Evolutionary conservation across 2,329 filamentous ascomycete species (phyloP), one percentile per base, ranked within the genome.

Genomic region (Sclerotinia spermophila): DNA sequence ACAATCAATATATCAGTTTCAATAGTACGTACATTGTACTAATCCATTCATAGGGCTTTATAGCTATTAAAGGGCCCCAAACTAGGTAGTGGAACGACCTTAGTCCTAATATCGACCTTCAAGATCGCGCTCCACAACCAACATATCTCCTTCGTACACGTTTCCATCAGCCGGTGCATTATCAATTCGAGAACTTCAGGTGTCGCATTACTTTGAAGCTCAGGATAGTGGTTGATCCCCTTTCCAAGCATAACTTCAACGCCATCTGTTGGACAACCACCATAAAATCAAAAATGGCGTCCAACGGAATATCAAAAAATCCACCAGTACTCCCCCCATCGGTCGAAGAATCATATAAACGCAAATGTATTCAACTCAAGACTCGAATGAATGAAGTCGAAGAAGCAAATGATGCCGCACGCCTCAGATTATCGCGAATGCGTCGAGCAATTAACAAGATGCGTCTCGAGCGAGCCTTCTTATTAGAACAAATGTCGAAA

Each of bases 341-440:
- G 24, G 94, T 98, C 73, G 95, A 99, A 82, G 91, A 95, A 80
- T 94, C 95, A 66, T 99, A 98, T 82, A 94, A 96, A 78, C 89
- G 93, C 74, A 98, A 99, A 88, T 98, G 95, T 81, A 93, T 97
- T 79, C 92, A 96, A 77, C 87, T 99, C 33, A 96, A 96, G 83
- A 92, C 93, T 77, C 92, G 96, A 72, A 92, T 96, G 74, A 92
- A 90, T 80, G 94, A 97, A 80, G 93, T 98, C 77, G 94, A 98
- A 80, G 90, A 93, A 72, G 91, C 93, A 78, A 97, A 97, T 80
- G 94, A 97, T 77, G 87, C 92, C 71, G 91, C 93, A 61, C 89
- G 93, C 68, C 84, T 93, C 68, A 91, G 93, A 67, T 91, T 97
- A 74, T 85, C 87, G 55, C 91, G 94, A 62, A 88, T 97, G 73